phyloP scores from a whole-genome alignment of 495 filamentous ascomycete genomes.

The Ramalina peruviana region DNA sequence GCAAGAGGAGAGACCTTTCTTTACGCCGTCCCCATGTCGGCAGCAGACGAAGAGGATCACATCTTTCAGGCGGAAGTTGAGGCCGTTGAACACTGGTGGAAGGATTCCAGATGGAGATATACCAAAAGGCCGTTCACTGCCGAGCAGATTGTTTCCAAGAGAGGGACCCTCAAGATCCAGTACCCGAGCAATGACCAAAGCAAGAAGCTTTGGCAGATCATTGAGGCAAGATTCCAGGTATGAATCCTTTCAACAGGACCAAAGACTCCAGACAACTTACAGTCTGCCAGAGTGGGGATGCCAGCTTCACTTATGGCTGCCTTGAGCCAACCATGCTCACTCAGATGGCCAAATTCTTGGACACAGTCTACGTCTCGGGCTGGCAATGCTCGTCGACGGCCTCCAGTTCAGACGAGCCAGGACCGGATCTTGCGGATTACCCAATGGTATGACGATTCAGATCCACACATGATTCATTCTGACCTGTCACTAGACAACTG shows the following conservation, averaged over 20 bases:
- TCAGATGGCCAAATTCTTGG: constrained; percentile 97
- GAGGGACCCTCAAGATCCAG: constrained; percentile 79
- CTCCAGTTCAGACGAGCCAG: constrained; percentile 85
- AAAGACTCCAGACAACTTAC: not conserved
- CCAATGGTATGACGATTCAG: constrained; percentile 57
- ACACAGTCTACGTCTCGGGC: constrained; percentile 96
- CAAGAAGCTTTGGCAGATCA: constrained; percentile 88
- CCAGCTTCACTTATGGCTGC: constrained; percentile 91
- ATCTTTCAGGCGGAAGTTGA: constrained; percentile 67
- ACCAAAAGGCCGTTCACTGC: constrained; percentile 89
- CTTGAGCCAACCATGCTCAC: constrained; percentile 96
- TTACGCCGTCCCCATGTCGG: constrained; percentile 26
- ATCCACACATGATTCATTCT: not conserved
- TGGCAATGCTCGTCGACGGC: constrained; percentile 98
- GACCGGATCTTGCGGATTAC: constrained; percentile 95
- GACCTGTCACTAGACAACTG: constrained; percentile 55
- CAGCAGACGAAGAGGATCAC: constrained; percentile 61
- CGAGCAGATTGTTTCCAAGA: constrained; percentile 91
- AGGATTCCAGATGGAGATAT: constrained; percentile 76
- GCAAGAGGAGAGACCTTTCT: not conserved
- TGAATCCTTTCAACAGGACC: constrained; percentile 7
- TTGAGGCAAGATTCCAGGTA: constrained; percentile 77
- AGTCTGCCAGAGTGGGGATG: constrained; percentile 50
- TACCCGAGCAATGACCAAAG: constrained; percentile 78
- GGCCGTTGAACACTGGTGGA: constrained; percentile 89